Evolutionary conservation across 192 early-diverging fungal genomes (phyloP).

Genomic region (Coemansia guatemalensis): DNA sequence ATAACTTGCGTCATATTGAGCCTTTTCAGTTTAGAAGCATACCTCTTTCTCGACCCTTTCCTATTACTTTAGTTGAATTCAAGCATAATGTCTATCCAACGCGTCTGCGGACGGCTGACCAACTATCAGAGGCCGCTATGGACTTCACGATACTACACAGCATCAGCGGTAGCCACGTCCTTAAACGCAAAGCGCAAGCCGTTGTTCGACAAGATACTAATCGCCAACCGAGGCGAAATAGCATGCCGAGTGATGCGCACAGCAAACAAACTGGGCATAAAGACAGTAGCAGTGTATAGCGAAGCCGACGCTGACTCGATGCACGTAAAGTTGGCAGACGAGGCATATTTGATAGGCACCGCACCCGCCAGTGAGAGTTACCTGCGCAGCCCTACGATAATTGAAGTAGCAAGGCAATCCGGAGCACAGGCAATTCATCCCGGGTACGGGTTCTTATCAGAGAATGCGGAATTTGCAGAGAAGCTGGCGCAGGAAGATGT

Average conservation of each 20-base stretch:
- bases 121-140: not conserved
- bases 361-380: slow-evolving; percentile 82
- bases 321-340: slow-evolving; percentile 91
- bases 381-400: slow-evolving; percentile 74
- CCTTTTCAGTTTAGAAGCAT: no score
- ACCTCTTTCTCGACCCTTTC: no score
- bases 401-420: slow-evolving; percentile 70
- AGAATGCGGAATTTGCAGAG: slow-evolving; percentile 89
- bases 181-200: slow-evolving; percentile 48
- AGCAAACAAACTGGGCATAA: slow-evolving; percentile 86
- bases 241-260: slow-evolving; percentile 80
- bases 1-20: no score
- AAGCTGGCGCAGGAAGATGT: slow-evolving; percentile 63
- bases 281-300: slow-evolving; percentile 90
- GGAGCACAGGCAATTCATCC: slow-evolving; percentile 94
- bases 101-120: not conserved
- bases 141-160: not conserved
- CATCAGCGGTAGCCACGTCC: not conserved
- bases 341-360: slow-evolving; percentile 88
- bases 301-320: slow-evolving; percentile 86
- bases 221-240: slow-evolving; percentile 92
- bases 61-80: no score
- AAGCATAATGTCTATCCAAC: no score
- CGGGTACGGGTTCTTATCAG: slow-evolving; percentile 95
- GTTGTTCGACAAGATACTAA: slow-evolving; percentile 93